Percentiles rank a stretch among this genome's conserved stretches.
Evolutionary conservation across 163 green algal species (phyloP).

Genomic region (Volvox carteri): DNA sequence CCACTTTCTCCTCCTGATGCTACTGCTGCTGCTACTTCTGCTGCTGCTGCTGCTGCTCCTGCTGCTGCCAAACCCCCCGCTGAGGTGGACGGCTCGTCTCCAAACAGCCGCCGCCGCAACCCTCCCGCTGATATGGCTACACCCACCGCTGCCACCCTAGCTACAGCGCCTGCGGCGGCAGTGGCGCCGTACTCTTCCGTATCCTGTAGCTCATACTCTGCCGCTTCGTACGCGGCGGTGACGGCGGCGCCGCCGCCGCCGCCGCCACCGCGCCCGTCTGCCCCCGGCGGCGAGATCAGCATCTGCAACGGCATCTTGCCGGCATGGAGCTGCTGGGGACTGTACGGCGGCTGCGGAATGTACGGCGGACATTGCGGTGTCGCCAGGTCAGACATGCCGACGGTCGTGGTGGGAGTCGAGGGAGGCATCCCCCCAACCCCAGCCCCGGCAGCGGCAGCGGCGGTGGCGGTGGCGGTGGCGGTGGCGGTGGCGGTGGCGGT

Average conservation of each 20-base stretch:
- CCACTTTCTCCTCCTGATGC: no score
- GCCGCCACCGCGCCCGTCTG: not conserved
- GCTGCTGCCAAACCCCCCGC: no score
- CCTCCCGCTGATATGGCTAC: no score
- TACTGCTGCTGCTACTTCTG: no score
- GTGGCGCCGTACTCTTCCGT: not conserved
- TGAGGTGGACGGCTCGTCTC: not conserved
- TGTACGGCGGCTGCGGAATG: not conserved
- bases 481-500: no score
- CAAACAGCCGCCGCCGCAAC: conserved; percentile 17
- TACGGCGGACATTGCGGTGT: no score
- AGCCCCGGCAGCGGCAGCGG: no score
- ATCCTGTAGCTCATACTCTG: not conserved
- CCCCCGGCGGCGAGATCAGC: conserved; percentile 12
- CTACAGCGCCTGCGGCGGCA: not conserved
- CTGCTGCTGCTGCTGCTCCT: no score
- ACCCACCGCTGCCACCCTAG: not conserved
- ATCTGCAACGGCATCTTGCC: conserved; percentile 18
- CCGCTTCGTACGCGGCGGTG: not conserved
- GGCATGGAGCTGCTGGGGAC: not conserved
- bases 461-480: no score
- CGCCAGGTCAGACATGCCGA: no score
- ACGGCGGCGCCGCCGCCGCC: not conserved
- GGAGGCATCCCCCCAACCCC: no score
- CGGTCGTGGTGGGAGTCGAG: no score